These are phyloP conservation scores for Porodaedalea pini DNA, from an alignment of 1,284 basidiomycete species.

Conservation along the genomic window DNA sequence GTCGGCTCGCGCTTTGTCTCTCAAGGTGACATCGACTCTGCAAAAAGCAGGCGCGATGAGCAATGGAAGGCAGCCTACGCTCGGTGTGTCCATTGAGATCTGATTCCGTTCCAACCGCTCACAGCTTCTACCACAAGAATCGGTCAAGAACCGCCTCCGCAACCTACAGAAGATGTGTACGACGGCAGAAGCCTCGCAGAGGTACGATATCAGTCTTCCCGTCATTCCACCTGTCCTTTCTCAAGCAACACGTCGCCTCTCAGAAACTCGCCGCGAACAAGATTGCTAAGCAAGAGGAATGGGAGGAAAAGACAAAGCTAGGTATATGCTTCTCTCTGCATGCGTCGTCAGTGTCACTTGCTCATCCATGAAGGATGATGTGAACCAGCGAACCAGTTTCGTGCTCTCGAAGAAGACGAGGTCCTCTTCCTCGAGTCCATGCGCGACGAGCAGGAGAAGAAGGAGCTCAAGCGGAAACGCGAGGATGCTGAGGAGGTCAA, in stretches of 20 bases:
- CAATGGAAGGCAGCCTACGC: constrained; percentile 94
- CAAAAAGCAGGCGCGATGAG: constrained; percentile 71
- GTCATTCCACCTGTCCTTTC: neutral
- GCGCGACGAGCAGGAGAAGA: constrained; percentile 69
- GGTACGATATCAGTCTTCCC: constrained; percentile 44
- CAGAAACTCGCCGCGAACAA: constrained; percentile 84
- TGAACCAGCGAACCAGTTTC: constrained; percentile 78
- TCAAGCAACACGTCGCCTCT: constrained; percentile 14
- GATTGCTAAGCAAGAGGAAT: constrained; percentile 90
- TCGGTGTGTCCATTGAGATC: constrained; percentile 46
- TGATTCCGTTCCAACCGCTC: constrained; percentile 4
- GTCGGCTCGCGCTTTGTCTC: constrained; percentile 80
- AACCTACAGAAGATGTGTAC: constrained; percentile 70
- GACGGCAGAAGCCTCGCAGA: constrained; percentile 90
- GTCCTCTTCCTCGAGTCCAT: constrained; percentile 84
- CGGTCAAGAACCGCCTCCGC: constrained; percentile 83
- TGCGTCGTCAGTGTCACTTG: neutral
- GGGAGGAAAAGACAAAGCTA: constrained; percentile 90
- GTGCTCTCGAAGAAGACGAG: constrained; percentile 87
- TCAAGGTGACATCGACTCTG: constrained; percentile 75
- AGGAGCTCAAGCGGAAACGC: constrained; percentile 69
- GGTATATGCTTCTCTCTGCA: constrained; percentile 38
- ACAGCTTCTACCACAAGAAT: constrained; percentile 43
- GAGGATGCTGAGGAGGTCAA: constrained; percentile 80
- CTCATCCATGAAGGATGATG: constrained; percentile 18